phyloP scores from a whole-genome alignment of 306 rosid species.

The Vachellia pachyceras region DNA sequence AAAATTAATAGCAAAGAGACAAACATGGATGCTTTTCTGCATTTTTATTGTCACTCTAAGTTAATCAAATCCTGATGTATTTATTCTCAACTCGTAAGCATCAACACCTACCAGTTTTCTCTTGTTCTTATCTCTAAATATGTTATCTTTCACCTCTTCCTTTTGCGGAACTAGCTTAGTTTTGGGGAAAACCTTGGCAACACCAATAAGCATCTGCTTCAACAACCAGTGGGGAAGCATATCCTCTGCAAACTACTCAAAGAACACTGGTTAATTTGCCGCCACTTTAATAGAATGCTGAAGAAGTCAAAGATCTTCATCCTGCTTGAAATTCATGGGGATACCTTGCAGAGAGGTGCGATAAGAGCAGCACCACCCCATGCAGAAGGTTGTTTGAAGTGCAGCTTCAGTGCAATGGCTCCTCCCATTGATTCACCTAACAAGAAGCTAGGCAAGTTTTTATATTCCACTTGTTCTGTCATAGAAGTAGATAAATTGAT shows the following conservation, averaged over 20 bases:
- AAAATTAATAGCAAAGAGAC: slow-evolving; percentile 14
- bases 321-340: slow-evolving; percentile 26
- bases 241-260: slow-evolving; percentile 83
- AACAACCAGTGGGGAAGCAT: slow-evolving; percentile 85
- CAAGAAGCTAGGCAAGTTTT: slow-evolving; percentile 78
- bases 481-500: slow-evolving; percentile 11
- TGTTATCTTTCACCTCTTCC: slow-evolving; percentile 79
- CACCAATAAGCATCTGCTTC: slow-evolving; percentile 71
- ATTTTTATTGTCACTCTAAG: slow-evolving; percentile 7
- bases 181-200: slow-evolving; percentile 83
- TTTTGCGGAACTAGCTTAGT: slow-evolving; percentile 89
- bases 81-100: not conserved
- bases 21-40: slow-evolving; percentile 20
- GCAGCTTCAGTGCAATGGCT: slow-evolving; percentile 86
- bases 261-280: slow-evolving; percentile 34
- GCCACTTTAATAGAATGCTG: not conserved
- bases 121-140: slow-evolving; percentile 72
- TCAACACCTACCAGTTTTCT: slow-evolving; percentile 67
- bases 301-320: not conserved
- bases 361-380: slow-evolving; percentile 94
- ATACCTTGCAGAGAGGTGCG: slow-evolving; percentile 96
- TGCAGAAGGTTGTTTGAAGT: slow-evolving; percentile 79
- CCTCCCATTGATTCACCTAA: slow-evolving; percentile 96
- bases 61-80: slow-evolving; percentile 20
- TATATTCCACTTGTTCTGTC: slow-evolving; percentile 65